These are phyloP conservation scores for Oidium heveae DNA, from an alignment of 2,329 filamentous ascomycete genomes.

Conservation along the genomic window DNA sequence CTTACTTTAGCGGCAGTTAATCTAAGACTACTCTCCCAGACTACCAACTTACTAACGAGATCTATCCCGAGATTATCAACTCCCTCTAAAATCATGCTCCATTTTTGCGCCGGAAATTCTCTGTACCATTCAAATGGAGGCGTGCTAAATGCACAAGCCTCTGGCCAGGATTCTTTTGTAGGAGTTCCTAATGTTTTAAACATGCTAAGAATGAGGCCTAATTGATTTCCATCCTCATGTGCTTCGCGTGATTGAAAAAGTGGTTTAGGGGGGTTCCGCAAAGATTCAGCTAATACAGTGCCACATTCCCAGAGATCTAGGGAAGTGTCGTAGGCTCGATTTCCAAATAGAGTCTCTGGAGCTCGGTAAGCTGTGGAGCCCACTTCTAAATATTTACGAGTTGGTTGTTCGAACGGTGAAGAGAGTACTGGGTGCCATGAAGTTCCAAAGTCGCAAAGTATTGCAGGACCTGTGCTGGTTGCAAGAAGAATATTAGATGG, in stretches of 20 bases:
- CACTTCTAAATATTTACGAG: constrained; percentile 68
- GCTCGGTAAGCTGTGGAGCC: constrained; percentile 80
- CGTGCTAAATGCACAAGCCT: constrained; percentile 37
- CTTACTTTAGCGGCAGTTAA: constrained; percentile 35
- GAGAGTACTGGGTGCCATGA: constrained; percentile 44
- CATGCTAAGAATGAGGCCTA: constrained; percentile 74
- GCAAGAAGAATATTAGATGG: constrained; percentile 65
- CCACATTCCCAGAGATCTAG: constrained; percentile 84
- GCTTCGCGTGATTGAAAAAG: constrained; percentile 57
- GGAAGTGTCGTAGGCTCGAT: constrained; percentile 40
- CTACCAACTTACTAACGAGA: constrained; percentile 41
- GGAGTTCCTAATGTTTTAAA: constrained; percentile 84
- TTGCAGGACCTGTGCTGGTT: constrained; percentile 42
- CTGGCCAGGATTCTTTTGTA: constrained; percentile 57
- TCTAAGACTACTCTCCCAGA: constrained; percentile 44
- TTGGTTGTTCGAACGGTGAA: constrained; percentile 29
- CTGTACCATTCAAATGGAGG: constrained; percentile 84
- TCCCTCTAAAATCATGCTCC: constrained; percentile 43
- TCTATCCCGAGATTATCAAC: constrained; percentile 32
- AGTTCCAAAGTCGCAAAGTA: constrained; percentile 78
- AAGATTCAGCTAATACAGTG: constrained; percentile 58
- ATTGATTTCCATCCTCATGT: constrained; percentile 65
- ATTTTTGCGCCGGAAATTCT: constrained; percentile 39
- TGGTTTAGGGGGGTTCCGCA: constrained; percentile 25
- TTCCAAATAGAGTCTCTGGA: constrained; percentile 73